These are phyloP conservation scores for Neoarthrinium moseri DNA, from an alignment of 2,329 filamentous ascomycete genomes.

Conservation along the genomic window DNA sequence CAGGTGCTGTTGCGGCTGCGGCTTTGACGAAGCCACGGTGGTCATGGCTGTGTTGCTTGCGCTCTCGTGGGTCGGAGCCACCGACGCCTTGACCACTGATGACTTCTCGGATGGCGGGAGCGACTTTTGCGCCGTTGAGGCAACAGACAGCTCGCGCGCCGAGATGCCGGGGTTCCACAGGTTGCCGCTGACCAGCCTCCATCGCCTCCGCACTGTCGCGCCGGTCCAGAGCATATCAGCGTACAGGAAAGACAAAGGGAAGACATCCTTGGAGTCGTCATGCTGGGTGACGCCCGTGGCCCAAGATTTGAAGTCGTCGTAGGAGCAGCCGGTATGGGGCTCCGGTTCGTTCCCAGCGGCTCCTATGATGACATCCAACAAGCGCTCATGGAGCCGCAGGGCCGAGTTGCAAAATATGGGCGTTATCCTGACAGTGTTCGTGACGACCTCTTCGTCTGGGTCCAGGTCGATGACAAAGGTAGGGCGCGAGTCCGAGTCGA, in stretches of 20 bases:
- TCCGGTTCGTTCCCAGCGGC: background rate
- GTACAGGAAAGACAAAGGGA: constrained; percentile 38
- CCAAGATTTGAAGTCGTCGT: constrained; percentile 38
- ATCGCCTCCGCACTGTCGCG: constrained; percentile 35
- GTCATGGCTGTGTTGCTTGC: background rate
- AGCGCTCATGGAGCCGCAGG: constrained; percentile 30
- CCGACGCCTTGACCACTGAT: background rate
- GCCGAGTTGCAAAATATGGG: constrained; percentile 36
- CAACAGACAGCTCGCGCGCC: constrained; percentile 21
- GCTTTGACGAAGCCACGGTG: background rate
- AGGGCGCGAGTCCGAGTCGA: constrained; percentile 35
- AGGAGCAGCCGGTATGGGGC: constrained; percentile 13
- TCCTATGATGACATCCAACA: constrained; percentile 27
- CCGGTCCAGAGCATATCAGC: constrained; percentile 34
- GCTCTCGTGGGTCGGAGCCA: constrained; percentile 3
- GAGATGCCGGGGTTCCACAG: constrained; percentile 27
- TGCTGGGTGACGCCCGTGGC: constrained; percentile 38
- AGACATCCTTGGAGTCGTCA: constrained; percentile 43
- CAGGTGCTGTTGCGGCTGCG: background rate
- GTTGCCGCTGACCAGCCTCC: constrained; percentile 40
- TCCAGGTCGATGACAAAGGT: constrained; percentile 37
- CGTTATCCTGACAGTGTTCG: constrained; percentile 18
- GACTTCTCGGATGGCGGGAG: constrained; percentile 13
- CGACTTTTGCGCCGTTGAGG: constrained; percentile 16
- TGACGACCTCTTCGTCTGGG: constrained; percentile 25